A percentile compares a stretch with the other conserved stretches of the same genome.
Evolutionary conservation across 345 rosid species (phyloP).

Genomic region (Aegle marmelos): DNA sequence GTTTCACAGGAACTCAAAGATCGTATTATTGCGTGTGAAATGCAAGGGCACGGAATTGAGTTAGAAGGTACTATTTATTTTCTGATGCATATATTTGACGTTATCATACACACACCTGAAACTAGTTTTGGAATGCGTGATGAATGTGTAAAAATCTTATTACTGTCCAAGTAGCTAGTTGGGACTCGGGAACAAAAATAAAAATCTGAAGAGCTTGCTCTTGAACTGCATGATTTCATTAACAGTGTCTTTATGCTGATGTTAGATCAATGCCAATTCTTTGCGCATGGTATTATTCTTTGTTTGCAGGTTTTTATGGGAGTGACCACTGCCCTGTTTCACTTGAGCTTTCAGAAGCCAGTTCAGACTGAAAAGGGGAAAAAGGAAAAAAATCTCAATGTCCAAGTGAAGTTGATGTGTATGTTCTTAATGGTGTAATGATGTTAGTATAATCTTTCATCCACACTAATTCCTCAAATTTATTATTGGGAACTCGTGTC

Average conservation of each 20-base stretch:
- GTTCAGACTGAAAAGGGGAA: conserved; percentile 13
- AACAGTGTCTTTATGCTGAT: neutral
- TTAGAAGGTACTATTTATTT: conserved; percentile 49
- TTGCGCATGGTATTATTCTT: neutral
- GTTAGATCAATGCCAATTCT: neutral
- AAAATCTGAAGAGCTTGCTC: neutral
- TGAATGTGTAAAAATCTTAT: neutral
- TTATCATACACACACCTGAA: neutral
- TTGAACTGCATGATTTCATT: neutral
- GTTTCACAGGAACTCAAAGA: conserved; percentile 69
- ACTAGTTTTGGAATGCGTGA: neutral
- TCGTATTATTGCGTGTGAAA: conserved; percentile 63
- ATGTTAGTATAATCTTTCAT: neutral
- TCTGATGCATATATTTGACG: neutral
- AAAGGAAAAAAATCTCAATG: conserved; percentile 12
- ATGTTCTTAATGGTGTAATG: neutral
- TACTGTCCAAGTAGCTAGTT: neutral
- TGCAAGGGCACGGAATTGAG: conserved; percentile 82
- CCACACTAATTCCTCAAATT: neutral
- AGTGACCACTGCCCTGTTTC: conserved; percentile 94
- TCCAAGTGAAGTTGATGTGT: conserved; percentile 6
- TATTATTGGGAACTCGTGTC: neutral
- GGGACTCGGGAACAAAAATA: neutral
- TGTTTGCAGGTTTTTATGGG: conserved; percentile 72
- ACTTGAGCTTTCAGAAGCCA: conserved; percentile 57